These are phyloP conservation scores for Rozella allomycis DNA, from an alignment of 371 early-diverging fungal genomes.

Conservation along the genomic window DNA sequence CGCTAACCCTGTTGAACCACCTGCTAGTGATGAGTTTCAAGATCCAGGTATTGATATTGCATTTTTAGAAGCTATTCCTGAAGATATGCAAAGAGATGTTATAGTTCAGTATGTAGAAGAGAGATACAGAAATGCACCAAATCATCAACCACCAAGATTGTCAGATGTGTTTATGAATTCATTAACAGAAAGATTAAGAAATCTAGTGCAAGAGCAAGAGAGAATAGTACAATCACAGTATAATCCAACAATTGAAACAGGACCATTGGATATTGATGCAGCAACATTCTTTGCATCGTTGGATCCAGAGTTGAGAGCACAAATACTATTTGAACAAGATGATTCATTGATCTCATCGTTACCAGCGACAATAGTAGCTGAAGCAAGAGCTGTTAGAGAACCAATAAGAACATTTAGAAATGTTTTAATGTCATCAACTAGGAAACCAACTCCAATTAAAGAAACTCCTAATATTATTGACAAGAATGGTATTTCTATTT, in stretches of 20 bases:
- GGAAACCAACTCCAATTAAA: no score
- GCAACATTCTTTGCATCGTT: conserved; percentile 11
- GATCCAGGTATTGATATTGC: conserved; percentile 81
- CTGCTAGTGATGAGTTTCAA: conserved; percentile 41
- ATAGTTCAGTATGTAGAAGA: conserved; percentile 48
- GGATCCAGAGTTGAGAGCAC: conserved; percentile 12
- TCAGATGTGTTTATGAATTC: background rate
- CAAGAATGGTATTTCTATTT: no score
- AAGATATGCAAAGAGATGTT: conserved; percentile 79
- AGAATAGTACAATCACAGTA: conserved; percentile 2
- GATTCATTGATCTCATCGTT: conserved; percentile 10
- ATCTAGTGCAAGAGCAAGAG: background rate
- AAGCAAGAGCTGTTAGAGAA: conserved; percentile 12
- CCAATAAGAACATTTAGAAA: no score
- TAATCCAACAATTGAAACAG: conserved; percentile 1
- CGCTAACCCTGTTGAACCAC: conserved; percentile 1
- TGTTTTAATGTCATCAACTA: no score
- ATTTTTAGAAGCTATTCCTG: conserved; percentile 85
- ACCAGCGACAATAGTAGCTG: conserved; percentile 10
- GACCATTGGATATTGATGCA: conserved; percentile 9
- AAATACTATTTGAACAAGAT: conserved; percentile 13
- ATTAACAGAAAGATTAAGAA: background rate
- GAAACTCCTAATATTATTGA: no score
- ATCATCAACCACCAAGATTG: conserved; percentile 5
- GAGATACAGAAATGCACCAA: conserved; percentile 9